Conservation (phyloP, 768 basidiomycete species). For the Suillus subalutaceus region DNA sequence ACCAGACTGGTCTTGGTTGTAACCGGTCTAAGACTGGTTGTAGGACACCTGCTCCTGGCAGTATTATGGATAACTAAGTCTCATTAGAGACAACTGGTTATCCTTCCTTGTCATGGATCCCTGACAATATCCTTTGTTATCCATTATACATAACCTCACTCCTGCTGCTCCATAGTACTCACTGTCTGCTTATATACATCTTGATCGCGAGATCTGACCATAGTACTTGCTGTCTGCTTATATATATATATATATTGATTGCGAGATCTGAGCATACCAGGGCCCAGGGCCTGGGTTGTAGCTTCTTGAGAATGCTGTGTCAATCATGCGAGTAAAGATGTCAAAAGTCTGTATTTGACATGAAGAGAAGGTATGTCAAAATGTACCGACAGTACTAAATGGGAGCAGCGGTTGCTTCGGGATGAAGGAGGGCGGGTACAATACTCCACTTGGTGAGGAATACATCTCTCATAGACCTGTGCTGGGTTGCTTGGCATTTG, state of each 20-base stretch:
- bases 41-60: too few species aligned
- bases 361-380: too few species aligned
- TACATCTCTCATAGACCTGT: neutral
- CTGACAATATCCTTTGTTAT: neutral
- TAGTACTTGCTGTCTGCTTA: too few species aligned
- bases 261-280: neutral
- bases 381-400: neutral
- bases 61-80: too few species aligned
- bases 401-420: neutral
- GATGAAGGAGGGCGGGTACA: neutral
- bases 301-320: neutral
- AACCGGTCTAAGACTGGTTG: too few species aligned
- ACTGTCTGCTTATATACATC: too few species aligned
- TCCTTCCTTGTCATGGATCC: neutral
- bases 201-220: neutral
- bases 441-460: constrained; percentile 1
- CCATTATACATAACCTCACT: neutral
- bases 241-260: too few species aligned
- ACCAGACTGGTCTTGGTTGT: too few species aligned
- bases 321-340: neutral
- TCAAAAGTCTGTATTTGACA: neutral
- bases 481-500: neutral
- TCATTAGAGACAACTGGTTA: too few species aligned
- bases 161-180: neutral
- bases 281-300: neutral